phyloP scores from a whole-genome alignment of 164 flowering plant species.

The Protea cynaroides region DNA sequence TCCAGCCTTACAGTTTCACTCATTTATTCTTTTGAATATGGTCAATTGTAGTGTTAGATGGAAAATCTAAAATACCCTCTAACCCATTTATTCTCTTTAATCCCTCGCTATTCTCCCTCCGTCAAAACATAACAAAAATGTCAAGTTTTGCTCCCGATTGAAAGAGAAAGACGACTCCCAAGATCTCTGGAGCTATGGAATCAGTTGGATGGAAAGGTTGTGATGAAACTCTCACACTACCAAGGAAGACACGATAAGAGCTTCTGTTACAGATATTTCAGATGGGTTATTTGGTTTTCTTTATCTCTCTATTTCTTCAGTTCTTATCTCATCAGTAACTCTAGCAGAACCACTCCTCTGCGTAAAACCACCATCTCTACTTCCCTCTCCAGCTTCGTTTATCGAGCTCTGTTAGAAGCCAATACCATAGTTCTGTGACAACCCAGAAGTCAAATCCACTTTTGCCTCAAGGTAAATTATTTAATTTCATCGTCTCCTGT shows the following conservation, averaged over 20 bases:
- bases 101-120: too few species aligned
- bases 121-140: too few species aligned
- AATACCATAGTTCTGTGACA: conserved; percentile 11
- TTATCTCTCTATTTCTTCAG: conserved; percentile 54
- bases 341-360: conserved; percentile 20
- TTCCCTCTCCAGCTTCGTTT: conserved; percentile 21
- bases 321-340: conserved; percentile 43
- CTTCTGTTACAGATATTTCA: conserved; percentile 40
- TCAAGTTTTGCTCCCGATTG: too few species aligned
- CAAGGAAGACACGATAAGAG: conserved; percentile 28
- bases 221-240: conserved; percentile 23
- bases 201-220: too few species aligned
- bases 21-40: too few species aligned
- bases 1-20: too few species aligned
- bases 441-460: neutral
- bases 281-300: conserved; percentile 65
- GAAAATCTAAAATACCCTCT: too few species aligned
- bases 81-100: too few species aligned
- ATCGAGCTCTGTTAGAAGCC: conserved; percentile 53
- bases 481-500: neutral
- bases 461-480: conserved; percentile 2
- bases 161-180: too few species aligned
- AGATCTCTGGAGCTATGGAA: too few species aligned
- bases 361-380: conserved; percentile 25
- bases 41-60: too few species aligned